Evolutionary conservation across 306 rosid species (phyloP).

Genomic region (Amphicarpaea edgeworthii): DNA sequence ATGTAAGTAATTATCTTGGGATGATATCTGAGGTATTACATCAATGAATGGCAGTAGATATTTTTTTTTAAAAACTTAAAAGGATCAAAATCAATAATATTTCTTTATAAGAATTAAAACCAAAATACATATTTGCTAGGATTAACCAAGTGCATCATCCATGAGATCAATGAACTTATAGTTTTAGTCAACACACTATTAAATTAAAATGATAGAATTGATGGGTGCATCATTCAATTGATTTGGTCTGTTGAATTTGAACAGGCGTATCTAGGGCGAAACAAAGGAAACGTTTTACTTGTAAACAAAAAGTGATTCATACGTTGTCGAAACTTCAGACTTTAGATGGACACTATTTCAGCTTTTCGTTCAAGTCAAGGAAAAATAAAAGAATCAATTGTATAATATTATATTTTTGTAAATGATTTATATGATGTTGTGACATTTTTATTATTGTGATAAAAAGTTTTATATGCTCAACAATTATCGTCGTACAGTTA

Average conservation of each 20-base stretch:
- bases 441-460: not conserved
- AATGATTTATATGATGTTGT: not conserved
- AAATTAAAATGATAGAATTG: constrained; percentile 1
- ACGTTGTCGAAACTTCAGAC: not conserved
- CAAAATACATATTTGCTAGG: not conserved
- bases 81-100: too few relatives aligned
- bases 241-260: constrained; percentile 18
- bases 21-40: too few relatives aligned
- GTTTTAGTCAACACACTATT: constrained; percentile 27
- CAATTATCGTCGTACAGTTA: not conserved
- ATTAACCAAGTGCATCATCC: constrained; percentile 22
- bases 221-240: not conserved
- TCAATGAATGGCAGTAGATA: not conserved
- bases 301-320: constrained; percentile 3
- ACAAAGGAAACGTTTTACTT: constrained; percentile 23
- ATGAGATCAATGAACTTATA: constrained; percentile 39
- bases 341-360: not conserved
- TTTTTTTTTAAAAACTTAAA: too few relatives aligned
- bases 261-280: not conserved
- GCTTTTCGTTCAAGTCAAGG: constrained; percentile 33
- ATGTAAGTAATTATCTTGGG: too few relatives aligned
- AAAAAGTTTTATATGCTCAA: not conserved
- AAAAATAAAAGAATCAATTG: not conserved
- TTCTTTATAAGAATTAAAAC: too few relatives aligned
- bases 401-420: not conserved